phyloP scores from a whole-genome alignment of 768 basidiomycete genomes.

The Tubosaeta sp. region DNA sequence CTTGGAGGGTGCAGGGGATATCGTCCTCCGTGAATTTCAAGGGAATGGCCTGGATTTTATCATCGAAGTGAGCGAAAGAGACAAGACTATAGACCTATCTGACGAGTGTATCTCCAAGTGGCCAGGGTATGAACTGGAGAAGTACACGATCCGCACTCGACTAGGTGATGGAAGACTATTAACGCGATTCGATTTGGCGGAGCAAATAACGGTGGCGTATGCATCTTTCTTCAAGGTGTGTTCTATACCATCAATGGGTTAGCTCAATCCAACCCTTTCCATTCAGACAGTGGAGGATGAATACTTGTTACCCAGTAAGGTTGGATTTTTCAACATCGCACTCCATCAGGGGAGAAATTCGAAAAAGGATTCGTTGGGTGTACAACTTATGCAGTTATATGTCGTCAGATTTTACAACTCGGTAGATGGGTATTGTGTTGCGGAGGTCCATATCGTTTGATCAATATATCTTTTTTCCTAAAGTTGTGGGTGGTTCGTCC shows the following conservation, averaged over 20 bases:
- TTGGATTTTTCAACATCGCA: conserved; percentile 4
- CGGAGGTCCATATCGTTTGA: conserved; percentile 1
- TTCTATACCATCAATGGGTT: not conserved
- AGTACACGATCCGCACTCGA: not conserved
- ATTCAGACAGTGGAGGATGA: not conserved
- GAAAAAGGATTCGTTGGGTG: not conserved
- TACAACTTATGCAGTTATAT: conserved; percentile 1
- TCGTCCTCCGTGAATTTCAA: not conserved
- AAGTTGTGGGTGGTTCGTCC: too few species aligned
- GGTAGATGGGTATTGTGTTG: not conserved
- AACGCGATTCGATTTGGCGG: not conserved
- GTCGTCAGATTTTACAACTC: not conserved
- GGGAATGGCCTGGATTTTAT: not conserved
- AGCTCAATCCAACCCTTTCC: not conserved
- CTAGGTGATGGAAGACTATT: not conserved
- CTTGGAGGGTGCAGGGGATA: not conserved
- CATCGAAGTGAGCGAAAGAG: not conserved
- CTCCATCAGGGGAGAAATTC: conserved; percentile 2
- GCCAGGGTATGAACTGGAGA: not conserved
- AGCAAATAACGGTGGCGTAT: not conserved
- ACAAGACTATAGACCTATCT: not conserved
- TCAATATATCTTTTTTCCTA: not conserved
- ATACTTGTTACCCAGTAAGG: not conserved
- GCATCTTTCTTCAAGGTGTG: not conserved
- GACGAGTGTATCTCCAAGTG: not conserved